phyloP scores from a whole-genome alignment of 495 filamentous ascomycete species.

The Trichoderma erinaceum region DNA sequence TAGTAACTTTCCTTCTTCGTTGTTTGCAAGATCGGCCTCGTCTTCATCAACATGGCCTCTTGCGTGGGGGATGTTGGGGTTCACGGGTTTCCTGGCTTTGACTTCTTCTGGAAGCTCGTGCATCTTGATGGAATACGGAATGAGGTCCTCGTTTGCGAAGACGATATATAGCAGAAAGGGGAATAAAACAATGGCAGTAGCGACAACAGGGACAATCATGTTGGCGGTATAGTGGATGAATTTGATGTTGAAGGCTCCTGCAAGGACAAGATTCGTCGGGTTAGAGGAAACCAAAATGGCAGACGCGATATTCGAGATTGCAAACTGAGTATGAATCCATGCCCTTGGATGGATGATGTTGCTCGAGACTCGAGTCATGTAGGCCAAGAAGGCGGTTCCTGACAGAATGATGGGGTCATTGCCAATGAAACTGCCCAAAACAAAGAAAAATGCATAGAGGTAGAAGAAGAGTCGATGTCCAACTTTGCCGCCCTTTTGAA shows the following conservation, averaged over 20 bases:
- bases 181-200: conserved; percentile 56
- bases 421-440: conserved; percentile 58
- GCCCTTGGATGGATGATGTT: conserved; percentile 60
- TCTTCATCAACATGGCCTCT: conserved; percentile 48
- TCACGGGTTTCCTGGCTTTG: conserved; percentile 49
- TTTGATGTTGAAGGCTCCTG: conserved; percentile 59
- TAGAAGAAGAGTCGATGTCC: conserved; percentile 61
- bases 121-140: conserved; percentile 58
- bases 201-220: conserved; percentile 61
- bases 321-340: conserved; percentile 65
- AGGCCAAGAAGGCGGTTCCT: conserved; percentile 62
- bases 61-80: conserved; percentile 60
- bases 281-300: conserved; percentile 66
- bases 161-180: conserved; percentile 60
- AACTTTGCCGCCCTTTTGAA: conserved; percentile 54
- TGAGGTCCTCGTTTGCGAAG: conserved; percentile 53
- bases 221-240: conserved; percentile 64
- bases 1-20: conserved; percentile 45
- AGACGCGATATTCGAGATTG: conserved; percentile 60
- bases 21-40: conserved; percentile 38
- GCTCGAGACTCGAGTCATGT: conserved; percentile 63
- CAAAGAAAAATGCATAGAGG: conserved; percentile 61
- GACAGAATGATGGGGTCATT: conserved; percentile 67
- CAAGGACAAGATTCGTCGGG: conserved; percentile 65
- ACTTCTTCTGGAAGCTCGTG: conserved; percentile 55